Evolutionary conservation across 345 rosid species (phyloP).

Genomic region (Iberis pinnata): DNA sequence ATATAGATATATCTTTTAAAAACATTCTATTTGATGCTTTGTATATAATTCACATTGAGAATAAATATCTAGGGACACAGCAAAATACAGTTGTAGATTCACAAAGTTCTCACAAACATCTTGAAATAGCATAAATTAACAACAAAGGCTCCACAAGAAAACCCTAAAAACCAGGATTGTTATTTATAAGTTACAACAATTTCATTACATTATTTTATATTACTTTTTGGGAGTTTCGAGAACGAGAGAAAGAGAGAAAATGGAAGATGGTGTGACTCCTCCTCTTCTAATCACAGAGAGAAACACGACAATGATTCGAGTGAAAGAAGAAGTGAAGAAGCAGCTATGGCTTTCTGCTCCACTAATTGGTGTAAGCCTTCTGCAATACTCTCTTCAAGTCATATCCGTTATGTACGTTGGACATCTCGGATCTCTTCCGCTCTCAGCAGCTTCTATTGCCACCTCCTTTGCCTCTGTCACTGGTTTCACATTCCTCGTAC

Average conservation of each 20-base stretch:
- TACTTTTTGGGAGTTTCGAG: background rate
- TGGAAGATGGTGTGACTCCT: background rate
- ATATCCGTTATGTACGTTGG: constrained; percentile 50
- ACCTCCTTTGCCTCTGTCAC: constrained; percentile 43
- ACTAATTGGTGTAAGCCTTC: constrained; percentile 23
- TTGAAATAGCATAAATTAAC: no score
- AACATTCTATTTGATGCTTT: no score
- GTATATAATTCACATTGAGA: no score
- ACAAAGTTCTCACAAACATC: no score
- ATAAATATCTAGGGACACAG: no score
- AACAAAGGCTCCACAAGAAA: no score
- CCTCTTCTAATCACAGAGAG: background rate
- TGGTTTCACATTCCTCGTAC: constrained; percentile 44
- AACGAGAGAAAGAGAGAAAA: no score
- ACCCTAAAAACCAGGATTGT: no score
- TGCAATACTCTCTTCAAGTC: constrained; percentile 25
- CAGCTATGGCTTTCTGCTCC: constrained; percentile 30
- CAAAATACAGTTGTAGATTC: no score
- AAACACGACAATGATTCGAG: background rate
- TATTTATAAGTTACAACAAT: no score
- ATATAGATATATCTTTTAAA: no score
- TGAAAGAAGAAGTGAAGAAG: constrained; percentile 28
- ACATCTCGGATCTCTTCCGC: constrained; percentile 60
- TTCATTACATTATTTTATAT: no score
- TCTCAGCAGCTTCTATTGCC: constrained; percentile 44